Evolutionary conservation across 306 rosid genomes (phyloP), one percentile per base, ranked within the genome.

Genomic region (Datisca glomerata): DNA sequence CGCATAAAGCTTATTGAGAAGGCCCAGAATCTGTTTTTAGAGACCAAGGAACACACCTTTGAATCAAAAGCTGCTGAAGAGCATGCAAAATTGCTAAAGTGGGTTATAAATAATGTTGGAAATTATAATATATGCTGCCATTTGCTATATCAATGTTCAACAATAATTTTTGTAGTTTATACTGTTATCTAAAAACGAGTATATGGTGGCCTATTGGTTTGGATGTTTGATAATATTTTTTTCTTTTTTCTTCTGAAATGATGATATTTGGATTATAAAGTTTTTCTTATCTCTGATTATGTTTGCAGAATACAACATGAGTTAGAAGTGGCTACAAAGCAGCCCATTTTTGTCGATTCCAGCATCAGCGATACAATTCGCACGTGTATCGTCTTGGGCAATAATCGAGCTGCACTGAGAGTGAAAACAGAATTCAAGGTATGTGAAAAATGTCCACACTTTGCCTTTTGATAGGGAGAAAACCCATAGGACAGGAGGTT

Each of bases 381-480:
- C 5, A 89, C 97, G 4, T 89, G 97, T 70, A 89, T 89, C 55
- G 97, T 89, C 59, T 74, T 83, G 70, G 97, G 97, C 65, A 89
- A 89, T 61, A 76, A 89, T 66, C 80, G 89, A 63, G 93, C 97
- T 34, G 97, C 95, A 15, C 49, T 56, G 62, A 89, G 20, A 80
- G 97, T 89, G 24, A 89, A 83, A 83, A 67, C 86, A 20, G 97
- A 89, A 61, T 89, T 89, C 53, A 89, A 89, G 95, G 97, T 86
- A 23, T 47, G 77, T 61, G 41, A 58, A 51, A 11, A n/a, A n/a
- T n/a, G n/a, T 12, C 6, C 8, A n/a, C 24, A 12, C 32, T 7
- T 15, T 15, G 12, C 31, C 2, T 20, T 20, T 35, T 20, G 8
- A 31, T 31, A 31, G n/a, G n/a, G n/a, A n/a, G n/a, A n/a, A n/a